phyloP scores from a whole-genome alignment of 2,329 filamentous ascomycete genomes.

The Stagonosporopsis chrysanthemi region DNA sequence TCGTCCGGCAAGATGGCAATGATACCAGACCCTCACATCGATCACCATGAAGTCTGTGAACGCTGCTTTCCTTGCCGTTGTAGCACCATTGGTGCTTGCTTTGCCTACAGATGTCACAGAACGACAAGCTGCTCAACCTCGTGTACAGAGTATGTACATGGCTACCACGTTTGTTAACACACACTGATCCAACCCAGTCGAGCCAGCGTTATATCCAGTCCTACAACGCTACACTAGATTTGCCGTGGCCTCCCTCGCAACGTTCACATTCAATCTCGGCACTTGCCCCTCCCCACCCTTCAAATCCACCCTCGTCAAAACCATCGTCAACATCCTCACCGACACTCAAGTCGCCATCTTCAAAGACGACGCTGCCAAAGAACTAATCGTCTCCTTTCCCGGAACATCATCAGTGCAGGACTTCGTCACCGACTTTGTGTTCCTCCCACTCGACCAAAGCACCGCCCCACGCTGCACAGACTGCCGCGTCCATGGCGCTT shows the following conservation, averaged over 20 bases:
- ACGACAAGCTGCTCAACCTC: slow-evolving; percentile 9
- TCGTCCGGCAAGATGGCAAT: not conserved
- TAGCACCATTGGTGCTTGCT: slow-evolving; percentile 11
- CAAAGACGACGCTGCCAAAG: slow-evolving; percentile 17
- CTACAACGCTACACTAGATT: slow-evolving; percentile 27
- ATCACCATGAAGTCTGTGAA: slow-evolving; percentile 19
- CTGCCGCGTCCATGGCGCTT: slow-evolving; percentile 66
- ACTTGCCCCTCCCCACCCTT: slow-evolving; percentile 23
- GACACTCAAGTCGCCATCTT: slow-evolving; percentile 26
- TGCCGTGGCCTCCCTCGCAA: slow-evolving; percentile 23
- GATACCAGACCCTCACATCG: not conserved
- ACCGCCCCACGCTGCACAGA: slow-evolving; percentile 35
- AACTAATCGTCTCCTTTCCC: slow-evolving; percentile 26
- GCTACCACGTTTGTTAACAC: not conserved
- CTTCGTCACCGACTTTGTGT: slow-evolving; percentile 23
- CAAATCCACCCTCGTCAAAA: slow-evolving; percentile 19
- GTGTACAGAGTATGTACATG: slow-evolving; percentile 6
- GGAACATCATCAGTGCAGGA: slow-evolving; percentile 22
- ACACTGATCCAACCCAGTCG: slow-evolving; percentile 11
- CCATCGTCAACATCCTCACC: slow-evolving; percentile 12
- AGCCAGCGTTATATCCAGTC: slow-evolving; percentile 15
- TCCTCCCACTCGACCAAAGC: slow-evolving; percentile 15
- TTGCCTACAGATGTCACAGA: slow-evolving; percentile 12
- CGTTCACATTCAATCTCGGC: slow-evolving; percentile 23
- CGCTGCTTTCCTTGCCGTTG: slow-evolving; percentile 18